Conservation (phyloP, 1,284 basidiomycete species). For the Testicularia cyperi region DNA sequence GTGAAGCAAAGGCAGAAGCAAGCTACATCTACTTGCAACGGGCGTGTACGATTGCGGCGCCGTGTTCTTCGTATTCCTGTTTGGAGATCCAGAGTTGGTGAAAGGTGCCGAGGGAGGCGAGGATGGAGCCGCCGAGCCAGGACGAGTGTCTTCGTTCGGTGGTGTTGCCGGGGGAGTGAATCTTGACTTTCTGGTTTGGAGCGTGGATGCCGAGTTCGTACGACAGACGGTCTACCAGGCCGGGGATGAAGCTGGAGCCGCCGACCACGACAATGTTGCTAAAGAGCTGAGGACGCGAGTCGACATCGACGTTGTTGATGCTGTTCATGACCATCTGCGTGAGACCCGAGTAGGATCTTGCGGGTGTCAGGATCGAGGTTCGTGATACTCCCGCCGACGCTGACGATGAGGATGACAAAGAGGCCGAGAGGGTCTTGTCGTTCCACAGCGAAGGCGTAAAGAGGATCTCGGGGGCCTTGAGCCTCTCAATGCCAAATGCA, state of each 20-base stretch:
- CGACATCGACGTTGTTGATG: conserved; percentile 82
- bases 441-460: conserved; percentile 76
- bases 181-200: conserved; percentile 66
- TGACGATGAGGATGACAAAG: no score
- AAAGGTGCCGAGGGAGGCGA: conserved; percentile 57
- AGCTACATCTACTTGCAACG: conserved; percentile 44
- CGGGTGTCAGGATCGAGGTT: conserved; percentile 15
- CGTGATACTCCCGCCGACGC: conserved; percentile 16
- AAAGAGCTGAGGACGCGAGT: conserved; percentile 83
- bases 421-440: no score
- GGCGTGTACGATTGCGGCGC: conserved; percentile 53
- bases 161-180: conserved; percentile 57
- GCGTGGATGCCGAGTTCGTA: conserved; percentile 76
- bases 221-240: conserved; percentile 80
- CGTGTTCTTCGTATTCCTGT: conserved; percentile 59
- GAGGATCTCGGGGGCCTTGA: conserved; percentile 81
- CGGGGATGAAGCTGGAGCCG: conserved; percentile 81
- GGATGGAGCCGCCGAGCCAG: conserved; percentile 57
- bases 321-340: conserved; percentile 72
- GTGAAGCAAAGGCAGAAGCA: no score
- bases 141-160: conserved; percentile 55
- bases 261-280: conserved; percentile 93
- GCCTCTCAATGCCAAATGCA: conserved; percentile 80
- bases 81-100: conserved; percentile 60
- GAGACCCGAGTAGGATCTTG: conserved; percentile 19